Base-by-base conservation (phyloP, 1,284 basidiomycete species). In the Golubevia sp. region DNA sequence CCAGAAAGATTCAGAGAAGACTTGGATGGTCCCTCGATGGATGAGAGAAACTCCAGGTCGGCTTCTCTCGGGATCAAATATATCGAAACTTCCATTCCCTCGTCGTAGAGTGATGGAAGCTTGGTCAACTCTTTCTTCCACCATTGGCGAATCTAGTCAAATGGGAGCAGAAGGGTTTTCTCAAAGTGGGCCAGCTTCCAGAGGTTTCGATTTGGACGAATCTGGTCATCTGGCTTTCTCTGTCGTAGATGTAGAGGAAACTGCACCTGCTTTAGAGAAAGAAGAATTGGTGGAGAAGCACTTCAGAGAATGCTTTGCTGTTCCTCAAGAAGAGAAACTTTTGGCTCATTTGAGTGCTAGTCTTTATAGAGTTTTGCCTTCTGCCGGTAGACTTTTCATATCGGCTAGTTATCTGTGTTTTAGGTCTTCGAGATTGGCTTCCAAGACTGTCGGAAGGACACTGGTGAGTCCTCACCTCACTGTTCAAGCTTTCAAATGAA, bases 371-470 rank as follows among this genome's bases (percentile, higher is more conserved):
- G 71, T 76, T 15, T 58, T 79, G 55, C 77, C 77, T 2, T 62
- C 74, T 34, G 58, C 68, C 2, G 77, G 77, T 24, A 61, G 74
- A 8, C 63, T 78, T 49, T 79, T 72, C 55, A 66, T 79, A 26
- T 67, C 68, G 2, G 59, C 66, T n/a, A 58, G 62, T 21, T 66
- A 77, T 57, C 62, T 79, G 11, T 75, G 74, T n/a, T 79, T 79
- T 64, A 72, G 74, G 8, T 78, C 76, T 0, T 74, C 74, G 3
- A 66, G 66, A 8, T 61, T 79, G 2, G 72, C 71, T 2, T 61
- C 71, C 18, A 71, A 73, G 60, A 67, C 76, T 18, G 64, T 76
- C 5, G 53, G 26, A 18, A 44, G 38, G 38, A 44, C 38, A 13
- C 18, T 44, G 38, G 38, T 44, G 38, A 44, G 38, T 44, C 5